phyloP scores from a whole-genome alignment of 768 basidiomycete genomes.

The Russula olivacea region DNA sequence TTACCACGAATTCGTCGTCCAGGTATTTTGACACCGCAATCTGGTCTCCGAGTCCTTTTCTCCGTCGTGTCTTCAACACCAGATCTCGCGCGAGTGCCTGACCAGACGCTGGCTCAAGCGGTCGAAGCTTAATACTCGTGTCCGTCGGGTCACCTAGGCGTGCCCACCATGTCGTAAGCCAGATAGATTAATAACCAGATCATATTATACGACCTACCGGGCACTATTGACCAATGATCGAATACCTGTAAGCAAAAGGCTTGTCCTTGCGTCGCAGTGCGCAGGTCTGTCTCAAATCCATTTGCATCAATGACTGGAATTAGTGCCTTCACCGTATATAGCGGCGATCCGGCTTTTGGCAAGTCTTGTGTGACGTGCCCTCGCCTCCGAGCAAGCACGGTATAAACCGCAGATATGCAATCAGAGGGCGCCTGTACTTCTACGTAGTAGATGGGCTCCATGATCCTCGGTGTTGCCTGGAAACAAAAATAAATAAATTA shows the following conservation, averaged over 20 bases:
- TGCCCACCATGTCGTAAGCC: constrained; percentile 5
- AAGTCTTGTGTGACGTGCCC: constrained; percentile 99
- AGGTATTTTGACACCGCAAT: constrained; percentile 96
- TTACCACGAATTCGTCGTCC: constrained; percentile 92
- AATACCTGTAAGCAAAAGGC: constrained; percentile 98
- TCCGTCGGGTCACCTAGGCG: constrained; percentile 90
- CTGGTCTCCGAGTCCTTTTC: constrained; percentile 95
- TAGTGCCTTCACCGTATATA: constrained; percentile 96
- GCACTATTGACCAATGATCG: constrained; percentile 99
- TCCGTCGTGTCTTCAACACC: constrained; percentile 90
- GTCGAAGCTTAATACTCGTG: constrained; percentile 91
- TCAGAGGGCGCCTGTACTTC: constrained; percentile 99
- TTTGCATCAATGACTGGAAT: constrained; percentile 99
- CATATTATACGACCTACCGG: constrained; percentile 49
- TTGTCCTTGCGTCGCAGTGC: constrained; percentile 97
- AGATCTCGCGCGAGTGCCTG: constrained; percentile 92
- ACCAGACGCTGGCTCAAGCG: constrained; percentile 94
- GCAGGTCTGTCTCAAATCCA: constrained; percentile 95
- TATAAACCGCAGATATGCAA: constrained; percentile 97
- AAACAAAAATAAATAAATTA: not conserved
- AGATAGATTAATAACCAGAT: too few relatives aligned
- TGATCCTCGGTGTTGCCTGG: constrained; percentile 88
- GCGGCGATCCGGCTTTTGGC: constrained; percentile 94
- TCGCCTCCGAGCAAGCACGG: constrained; percentile 93
- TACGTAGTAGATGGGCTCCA: constrained; percentile 98